phyloP scores from a whole-genome alignment of 2,329 filamentous ascomycete genomes.

The Cladophialophora psammophila region DNA sequence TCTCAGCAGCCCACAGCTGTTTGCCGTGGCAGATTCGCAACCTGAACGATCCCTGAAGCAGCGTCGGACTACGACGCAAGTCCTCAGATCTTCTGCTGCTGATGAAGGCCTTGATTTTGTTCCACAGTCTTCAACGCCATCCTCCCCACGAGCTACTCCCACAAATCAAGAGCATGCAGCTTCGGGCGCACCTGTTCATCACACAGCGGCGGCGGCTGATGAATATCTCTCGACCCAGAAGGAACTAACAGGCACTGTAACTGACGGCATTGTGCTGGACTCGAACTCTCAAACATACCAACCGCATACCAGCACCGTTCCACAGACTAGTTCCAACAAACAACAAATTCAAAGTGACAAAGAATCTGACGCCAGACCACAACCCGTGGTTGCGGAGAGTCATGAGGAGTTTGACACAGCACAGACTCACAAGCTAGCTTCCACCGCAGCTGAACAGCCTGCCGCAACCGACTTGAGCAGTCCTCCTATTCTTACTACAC shows the following conservation, averaged over 20 bases:
- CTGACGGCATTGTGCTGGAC: not conserved
- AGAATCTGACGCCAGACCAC: not conserved
- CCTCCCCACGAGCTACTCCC: constrained; percentile 1
- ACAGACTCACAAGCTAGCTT: constrained; percentile 23
- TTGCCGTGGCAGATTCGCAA: constrained; percentile 38
- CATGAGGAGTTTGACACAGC: constrained; percentile 36
- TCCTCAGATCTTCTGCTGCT: constrained; percentile 19
- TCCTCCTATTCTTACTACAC: constrained; percentile 27
- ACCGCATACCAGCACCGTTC: constrained; percentile 29
- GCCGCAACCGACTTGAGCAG: constrained; percentile 24
- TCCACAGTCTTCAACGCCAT: constrained; percentile 33
- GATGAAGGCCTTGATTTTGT: constrained; percentile 34
- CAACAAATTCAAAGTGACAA: constrained; percentile 10
- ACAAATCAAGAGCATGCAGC: not conserved
- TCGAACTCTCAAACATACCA: constrained; percentile 11
- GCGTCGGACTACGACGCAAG: constrained; percentile 4
- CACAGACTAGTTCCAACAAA: constrained; percentile 36
- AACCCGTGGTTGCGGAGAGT: constrained; percentile 12
- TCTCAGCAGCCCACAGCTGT: constrained; percentile 25
- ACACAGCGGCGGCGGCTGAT: not conserved
- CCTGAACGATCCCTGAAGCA: constrained; percentile 26
- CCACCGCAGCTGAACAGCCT: constrained; percentile 6
- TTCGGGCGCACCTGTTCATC: not conserved
- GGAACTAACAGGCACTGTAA: not conserved
- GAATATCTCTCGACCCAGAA: not conserved